Base-by-base conservation (phyloP, 2,329 filamentous ascomycete genomes). In the Fusarium poae region DNA sequence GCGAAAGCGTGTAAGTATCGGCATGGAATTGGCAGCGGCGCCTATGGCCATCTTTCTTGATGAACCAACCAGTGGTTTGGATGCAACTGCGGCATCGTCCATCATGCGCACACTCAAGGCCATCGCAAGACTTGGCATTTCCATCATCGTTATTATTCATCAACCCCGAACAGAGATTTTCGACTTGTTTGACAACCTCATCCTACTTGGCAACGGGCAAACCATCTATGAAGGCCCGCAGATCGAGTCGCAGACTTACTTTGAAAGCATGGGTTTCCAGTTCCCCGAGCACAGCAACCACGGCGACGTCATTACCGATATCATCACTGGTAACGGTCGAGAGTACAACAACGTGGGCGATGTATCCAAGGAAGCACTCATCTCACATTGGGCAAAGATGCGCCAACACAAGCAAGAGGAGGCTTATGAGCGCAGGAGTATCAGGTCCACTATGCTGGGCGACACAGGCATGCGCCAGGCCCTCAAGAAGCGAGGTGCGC, bases 121-220 rank as follows among this genome's bases (percentile, higher is more conserved):
- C 2, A 82, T 89, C 43, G 83, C 85, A 10, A 80, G 81, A 3
- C 78, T 86, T 0, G 86, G 86, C 3, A 85, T 88, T 15, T 87
- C 86, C 4, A 83, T 86, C 40, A 84, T 89, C 53, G 82, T 84
- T 44, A 86, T 88, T 58, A 86, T 89, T 63, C 87, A 89, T 70
- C 87, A 89, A 71, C 87, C 87, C 4, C 81, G 86, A 9, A 78
- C 83, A 46, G 85, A 88, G 67, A 88, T 89, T 32, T 89, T 88
- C 72, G 81, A 85, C 58, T 79, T 84, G 54, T 82, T 89, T 25
- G 87, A 89, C 70, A 81, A 84, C 60, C 76, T 89, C 3, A 80
- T 89, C 32, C 80, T 89, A 4, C 79, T 89, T 2, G 83, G 82
- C 13, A 82, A 82, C 62, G 87, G 88, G 2, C 81, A 84, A 63